A percentile compares a stretch with the other conserved stretches of the same genome.
These are phyloP conservation scores for Martensiomyces pterosporus DNA, from an alignment of 192 early-diverging fungal species.

Conservation along the genomic window DNA sequence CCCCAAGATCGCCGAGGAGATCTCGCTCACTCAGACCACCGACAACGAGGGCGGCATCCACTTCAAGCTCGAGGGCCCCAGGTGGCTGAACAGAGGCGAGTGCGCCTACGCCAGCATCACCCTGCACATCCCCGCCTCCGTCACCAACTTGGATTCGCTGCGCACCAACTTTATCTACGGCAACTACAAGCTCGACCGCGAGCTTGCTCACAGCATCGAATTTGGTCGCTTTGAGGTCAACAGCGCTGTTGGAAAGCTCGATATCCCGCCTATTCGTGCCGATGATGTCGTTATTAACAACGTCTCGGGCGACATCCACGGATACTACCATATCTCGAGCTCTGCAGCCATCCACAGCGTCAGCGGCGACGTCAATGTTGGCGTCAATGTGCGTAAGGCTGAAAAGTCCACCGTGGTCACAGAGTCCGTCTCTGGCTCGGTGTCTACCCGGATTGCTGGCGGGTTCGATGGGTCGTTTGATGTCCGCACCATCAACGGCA, in stretches of 20 bases:
- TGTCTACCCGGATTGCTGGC: conserved; percentile 32
- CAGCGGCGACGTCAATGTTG: conserved; percentile 33
- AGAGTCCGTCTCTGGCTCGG: conserved; percentile 33
- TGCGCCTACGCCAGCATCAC: conserved; percentile 41
- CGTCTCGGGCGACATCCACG: conserved; percentile 34
- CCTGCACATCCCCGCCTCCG: conserved; percentile 27
- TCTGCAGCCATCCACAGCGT: conserved; percentile 29
- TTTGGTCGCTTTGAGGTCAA: conserved; percentile 45
- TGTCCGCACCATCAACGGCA: conserved; percentile 27
- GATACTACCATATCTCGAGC: conserved; percentile 24
- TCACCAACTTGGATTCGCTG: conserved; percentile 17
- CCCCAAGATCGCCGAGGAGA: conserved; percentile 33
- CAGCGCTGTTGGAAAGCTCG: conserved; percentile 26
- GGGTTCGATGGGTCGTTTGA: conserved; percentile 41
- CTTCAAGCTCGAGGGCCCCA: conserved; percentile 43
- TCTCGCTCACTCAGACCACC: conserved; percentile 19
- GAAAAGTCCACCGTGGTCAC: conserved; percentile 25
- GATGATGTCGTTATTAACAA: conserved; percentile 26
- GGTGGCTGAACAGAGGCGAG: conserved; percentile 29
- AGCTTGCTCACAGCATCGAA: conserved; percentile 19
- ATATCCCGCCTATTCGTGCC: conserved; percentile 29
- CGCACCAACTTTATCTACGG: conserved; percentile 39
- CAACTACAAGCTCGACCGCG: conserved; percentile 33
- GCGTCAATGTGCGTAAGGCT: conserved; percentile 37
- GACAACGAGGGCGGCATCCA: conserved; percentile 29